Base-by-base conservation (phyloP, 1,284 basidiomycete genomes). In the Coriolopsis trogii region DNA sequence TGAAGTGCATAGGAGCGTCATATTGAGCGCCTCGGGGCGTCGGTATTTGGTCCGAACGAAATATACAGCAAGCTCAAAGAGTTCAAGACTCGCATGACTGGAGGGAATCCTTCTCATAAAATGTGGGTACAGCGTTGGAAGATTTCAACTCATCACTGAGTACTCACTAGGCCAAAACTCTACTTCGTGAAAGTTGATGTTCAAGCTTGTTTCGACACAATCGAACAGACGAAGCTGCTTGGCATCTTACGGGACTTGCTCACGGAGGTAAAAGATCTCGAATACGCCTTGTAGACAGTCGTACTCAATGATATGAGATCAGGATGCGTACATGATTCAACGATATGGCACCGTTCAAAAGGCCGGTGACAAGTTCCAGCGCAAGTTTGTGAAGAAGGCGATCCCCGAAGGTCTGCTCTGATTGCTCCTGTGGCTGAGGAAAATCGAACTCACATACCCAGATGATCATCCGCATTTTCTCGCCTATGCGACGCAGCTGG, bases 141-240 rank as follows among this genome's bases (percentile, higher is more conserved):
- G 31, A 41, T 13, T 40, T 10, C 4, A n/a, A 13, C 10, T 1
- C 9, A n/a, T 21, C 26, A 7, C 20, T 13, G 9, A 36, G 25
- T 21, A 4, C 34, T n/a, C 10, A 21, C 8, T 51, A 95, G 93
- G 20, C 92, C 93, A 0, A 85, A 84, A 58, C 70, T 97, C 3
- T 98, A 95, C 68, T 96, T 99, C 64, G 94, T 95, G 55, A 99
- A 99, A 69, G 85, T 97, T 25, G 97, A 99, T 65, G 93, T 99
- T 13, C 87, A 90, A 55, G 89, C 94, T 1, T 97, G 95, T 55
- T 99, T 98, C 73, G 97, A 99, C 70, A 94, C 91, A 0, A 98
- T 99, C 57, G 87, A 95, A 37, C 97, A 99, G 67, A 78, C 80
- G 20, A 95, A 89, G 63, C 72, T 99, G 41, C 71, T 99, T 13